Base-by-base conservation (phyloP, 2,329 filamentous ascomycete genomes). In the Aspergillus awamori region DNA sequence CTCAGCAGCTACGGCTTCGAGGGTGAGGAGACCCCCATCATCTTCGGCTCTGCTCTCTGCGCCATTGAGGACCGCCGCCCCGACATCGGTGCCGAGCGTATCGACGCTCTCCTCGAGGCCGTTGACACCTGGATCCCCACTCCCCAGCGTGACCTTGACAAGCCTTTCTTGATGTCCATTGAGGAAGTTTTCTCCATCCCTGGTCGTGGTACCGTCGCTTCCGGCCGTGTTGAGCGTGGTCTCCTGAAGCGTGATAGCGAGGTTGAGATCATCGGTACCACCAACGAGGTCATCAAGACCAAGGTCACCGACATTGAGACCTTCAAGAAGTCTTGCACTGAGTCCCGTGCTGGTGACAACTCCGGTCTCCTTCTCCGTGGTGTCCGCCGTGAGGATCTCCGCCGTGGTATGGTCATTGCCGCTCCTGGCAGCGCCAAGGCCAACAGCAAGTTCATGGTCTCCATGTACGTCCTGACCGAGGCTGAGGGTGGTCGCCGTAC, bases 291-390 rank as follows among this genome's bases (percentile, higher is more conserved):
- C 69, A 91, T 98, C 85, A 97, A 96, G 88, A 98, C 95, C 80
- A 98, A 97, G 86, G 94, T 99, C 68, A 99, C 95, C 74, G 96
- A 99, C 76, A 98, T 99, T 70, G 95, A 99, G 85, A 99, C 94
- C 68, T 99, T 99, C 87, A 97, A 98, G 87, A 99, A 99, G 87
- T 96, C 93, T 53, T 98, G 95, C 81, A 93, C 97, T 61, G 92
- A 97, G 82, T 96, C 94, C 62, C 88, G 91, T 72, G 95, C 95
- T 64, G 95, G 95, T 79, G 95, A 99, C 82, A 99, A 98, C 88
- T 97, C 95, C 26, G 95, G 95, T 76, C 90, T 99, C 39, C 87
- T 99, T 58, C 89, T 99, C 79, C 92, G 95, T 82, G 94, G 95
- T 85, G 82, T 99, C 76, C 93, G 93, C 82, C 93, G 95, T 75